These are phyloP conservation scores for Thermochaetoides thermophila DNA, from an alignment of 495 filamentous ascomycete genomes.

Conservation along the genomic window DNA sequence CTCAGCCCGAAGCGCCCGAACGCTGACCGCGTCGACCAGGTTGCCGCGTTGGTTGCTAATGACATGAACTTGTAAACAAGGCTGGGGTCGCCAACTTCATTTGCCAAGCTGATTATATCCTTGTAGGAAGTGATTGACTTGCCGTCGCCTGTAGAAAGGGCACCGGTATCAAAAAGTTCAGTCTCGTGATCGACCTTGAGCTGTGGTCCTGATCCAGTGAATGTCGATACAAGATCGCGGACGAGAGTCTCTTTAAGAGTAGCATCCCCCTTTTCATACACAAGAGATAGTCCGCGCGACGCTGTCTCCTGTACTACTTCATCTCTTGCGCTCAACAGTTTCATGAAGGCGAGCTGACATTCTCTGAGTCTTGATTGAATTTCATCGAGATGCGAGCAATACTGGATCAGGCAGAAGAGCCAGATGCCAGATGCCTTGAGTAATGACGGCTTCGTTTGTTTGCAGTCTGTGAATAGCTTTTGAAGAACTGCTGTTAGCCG, in stretches of 20 bases:
- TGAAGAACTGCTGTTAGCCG: slow-evolving; percentile 44
- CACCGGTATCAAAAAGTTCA: slow-evolving; percentile 85
- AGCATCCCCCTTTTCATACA: slow-evolving; percentile 82
- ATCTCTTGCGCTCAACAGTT: slow-evolving; percentile 74
- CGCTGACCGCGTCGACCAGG: slow-evolving; percentile 88
- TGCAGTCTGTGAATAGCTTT: slow-evolving; percentile 57
- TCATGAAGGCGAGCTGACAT: slow-evolving; percentile 77
- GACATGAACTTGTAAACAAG: slow-evolving; percentile 97
- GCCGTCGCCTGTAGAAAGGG: slow-evolving; percentile 79
- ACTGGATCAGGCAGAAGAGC: slow-evolving; percentile 84
- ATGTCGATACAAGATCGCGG: slow-evolving; percentile 70
- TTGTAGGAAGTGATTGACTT: slow-evolving; percentile 86
- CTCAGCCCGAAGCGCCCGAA: slow-evolving; percentile 90
- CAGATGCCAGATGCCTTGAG: slow-evolving; percentile 84
- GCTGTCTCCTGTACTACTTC: slow-evolving; percentile 92
- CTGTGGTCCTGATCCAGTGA: slow-evolving; percentile 59
- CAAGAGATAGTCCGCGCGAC: slow-evolving; percentile 71
- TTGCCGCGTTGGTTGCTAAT: slow-evolving; percentile 79
- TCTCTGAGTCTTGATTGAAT: slow-evolving; percentile 57
- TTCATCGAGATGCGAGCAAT: slow-evolving; percentile 60
- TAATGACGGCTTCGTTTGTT: slow-evolving; percentile 68
- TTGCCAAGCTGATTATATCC: slow-evolving; percentile 82
- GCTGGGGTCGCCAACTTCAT: slow-evolving; percentile 86
- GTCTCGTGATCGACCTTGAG: slow-evolving; percentile 78
- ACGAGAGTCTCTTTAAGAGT: slow-evolving; percentile 69